These are phyloP conservation scores for Tylopilus plumbeoviolaceoides DNA, from an alignment of 768 basidiomycete species.

Conservation along the genomic window DNA sequence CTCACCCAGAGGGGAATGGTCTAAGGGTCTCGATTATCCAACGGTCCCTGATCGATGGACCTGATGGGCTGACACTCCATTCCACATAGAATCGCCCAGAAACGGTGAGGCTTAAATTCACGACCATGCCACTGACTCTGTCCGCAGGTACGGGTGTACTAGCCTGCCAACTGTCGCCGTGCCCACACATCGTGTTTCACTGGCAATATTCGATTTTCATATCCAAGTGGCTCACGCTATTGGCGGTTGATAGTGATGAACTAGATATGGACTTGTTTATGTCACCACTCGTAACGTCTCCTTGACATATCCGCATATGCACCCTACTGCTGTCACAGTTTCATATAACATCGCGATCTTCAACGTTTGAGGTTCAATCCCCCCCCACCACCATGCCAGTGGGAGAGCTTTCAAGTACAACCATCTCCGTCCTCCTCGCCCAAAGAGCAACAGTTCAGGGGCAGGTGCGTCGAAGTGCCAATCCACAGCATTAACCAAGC, in stretches of 20 bases:
- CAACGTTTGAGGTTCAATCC: neutral
- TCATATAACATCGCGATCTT: too few relatives aligned
- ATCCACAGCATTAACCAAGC: neutral
- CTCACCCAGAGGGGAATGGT: too few relatives aligned
- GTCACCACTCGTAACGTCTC: too few relatives aligned
- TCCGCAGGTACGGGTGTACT: too few relatives aligned
- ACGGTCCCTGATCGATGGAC: neutral
- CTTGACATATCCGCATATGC: neutral
- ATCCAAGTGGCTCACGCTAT: neutral
- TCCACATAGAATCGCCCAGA: too few relatives aligned
- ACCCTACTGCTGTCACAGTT: neutral
- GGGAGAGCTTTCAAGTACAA: slow-evolving; percentile 48
- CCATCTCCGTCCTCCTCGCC: slow-evolving; percentile 15
- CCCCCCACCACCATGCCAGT: slow-evolving; percentile 18
- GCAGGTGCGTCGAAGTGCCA: slow-evolving; percentile 19
- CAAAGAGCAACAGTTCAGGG: slow-evolving; percentile 23
- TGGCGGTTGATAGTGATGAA: neutral
- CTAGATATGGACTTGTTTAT: neutral
- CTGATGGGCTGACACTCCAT: neutral
- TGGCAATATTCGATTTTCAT: too few relatives aligned
- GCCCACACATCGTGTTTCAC: too few relatives aligned
- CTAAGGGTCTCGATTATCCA: neutral
- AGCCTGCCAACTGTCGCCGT: too few relatives aligned
- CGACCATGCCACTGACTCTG: too few relatives aligned
- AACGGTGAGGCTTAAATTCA: neutral